Conservation (phyloP, 352 stramenopile genomes). For the Globisporangium cederbergense region DNA sequence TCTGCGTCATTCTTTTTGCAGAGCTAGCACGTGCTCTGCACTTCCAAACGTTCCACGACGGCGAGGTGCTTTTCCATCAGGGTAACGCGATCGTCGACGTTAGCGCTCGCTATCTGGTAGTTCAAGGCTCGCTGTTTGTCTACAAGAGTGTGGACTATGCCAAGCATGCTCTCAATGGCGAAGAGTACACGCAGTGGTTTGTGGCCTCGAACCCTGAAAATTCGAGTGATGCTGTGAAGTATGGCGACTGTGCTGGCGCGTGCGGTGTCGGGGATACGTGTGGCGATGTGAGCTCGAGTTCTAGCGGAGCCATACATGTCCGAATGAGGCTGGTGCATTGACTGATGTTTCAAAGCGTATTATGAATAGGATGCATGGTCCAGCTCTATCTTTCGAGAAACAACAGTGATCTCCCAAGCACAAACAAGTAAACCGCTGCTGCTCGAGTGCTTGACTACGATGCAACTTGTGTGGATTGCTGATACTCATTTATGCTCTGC, state of each 20-base stretch:
- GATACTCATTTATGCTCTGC: neutral
- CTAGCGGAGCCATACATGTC: neutral
- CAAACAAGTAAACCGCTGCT: conserved; percentile 27
- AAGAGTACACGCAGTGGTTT: conserved; percentile 34
- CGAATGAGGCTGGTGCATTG: neutral
- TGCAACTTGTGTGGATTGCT: neutral
- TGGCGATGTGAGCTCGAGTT: conserved; percentile 32
- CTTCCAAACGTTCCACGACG: conserved; percentile 37
- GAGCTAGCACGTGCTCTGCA: conserved; percentile 30
- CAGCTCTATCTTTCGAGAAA: conserved; percentile 29
- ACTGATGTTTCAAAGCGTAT: neutral
- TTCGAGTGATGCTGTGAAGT: conserved; percentile 20
- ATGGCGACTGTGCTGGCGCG: conserved; percentile 35
- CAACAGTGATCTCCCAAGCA: conserved; percentile 36
- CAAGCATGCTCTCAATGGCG: conserved; percentile 17
- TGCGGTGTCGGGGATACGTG: conserved; percentile 33
- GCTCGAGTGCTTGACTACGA: neutral
- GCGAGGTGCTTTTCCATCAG: conserved; percentile 41
- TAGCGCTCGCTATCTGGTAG: conserved; percentile 36
- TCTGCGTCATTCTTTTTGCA: neutral
- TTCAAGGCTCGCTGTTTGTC: conserved; percentile 38
- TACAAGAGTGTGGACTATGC: conserved; percentile 30
- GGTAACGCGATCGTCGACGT: conserved; percentile 34
- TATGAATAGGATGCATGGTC: neutral
- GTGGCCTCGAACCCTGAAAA: conserved; percentile 6